Evolutionary conservation across 2,329 filamentous ascomycete genomes (phyloP), one percentile per base, ranked within the genome.

Genomic region (Aureobasidium namibiae): DNA sequence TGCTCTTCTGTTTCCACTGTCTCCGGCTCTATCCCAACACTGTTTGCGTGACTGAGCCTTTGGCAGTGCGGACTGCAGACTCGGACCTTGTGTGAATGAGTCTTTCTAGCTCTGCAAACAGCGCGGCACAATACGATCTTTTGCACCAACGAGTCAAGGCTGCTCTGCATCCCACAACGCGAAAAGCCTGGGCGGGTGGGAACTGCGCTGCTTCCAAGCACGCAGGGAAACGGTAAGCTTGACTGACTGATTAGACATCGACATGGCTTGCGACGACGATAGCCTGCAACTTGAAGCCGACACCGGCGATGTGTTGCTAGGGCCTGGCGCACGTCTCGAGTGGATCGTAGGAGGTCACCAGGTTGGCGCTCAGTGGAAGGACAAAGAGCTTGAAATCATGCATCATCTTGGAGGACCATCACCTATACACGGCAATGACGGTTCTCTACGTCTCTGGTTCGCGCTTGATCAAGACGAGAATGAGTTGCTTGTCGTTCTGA

Each of bases 181-280:
- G 16, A 48, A 58, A 58, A n/a, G 56, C 56, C 56, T 58, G 56
- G 56, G 56, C 16, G 56, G 56, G 56, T 44, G 56, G 56, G 56
- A 36, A 34, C 53, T 56, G 56, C 45, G 41, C 24, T 23, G 31
- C 23, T 23, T 33, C 4, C 7, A 21, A 41, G 49, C 56, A 36
- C 29, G 54, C 56, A 56, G 56, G 56, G 56, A 18, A 41, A 49
- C 45, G 56, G 42, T 57, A 57, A 16, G 29, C 41, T 48, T 33
- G 10, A 57, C 39, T 42, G 42, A 42, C 31, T 33, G n/a, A 26
- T 16, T 31, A 49, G 38, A 23, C 3, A 6, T 3, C 24, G 23
- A 24, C 13, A 46, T 56, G 53, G 24, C 41, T 56, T 38, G 24
- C 50, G 18, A 14, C 13, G 38, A 34, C 16, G 53, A 21, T 11